Evolutionary conservation across 768 basidiomycete species (phyloP), one percentile per base, ranked within the genome.

Genomic region (Collybiopsis luxurians): DNA sequence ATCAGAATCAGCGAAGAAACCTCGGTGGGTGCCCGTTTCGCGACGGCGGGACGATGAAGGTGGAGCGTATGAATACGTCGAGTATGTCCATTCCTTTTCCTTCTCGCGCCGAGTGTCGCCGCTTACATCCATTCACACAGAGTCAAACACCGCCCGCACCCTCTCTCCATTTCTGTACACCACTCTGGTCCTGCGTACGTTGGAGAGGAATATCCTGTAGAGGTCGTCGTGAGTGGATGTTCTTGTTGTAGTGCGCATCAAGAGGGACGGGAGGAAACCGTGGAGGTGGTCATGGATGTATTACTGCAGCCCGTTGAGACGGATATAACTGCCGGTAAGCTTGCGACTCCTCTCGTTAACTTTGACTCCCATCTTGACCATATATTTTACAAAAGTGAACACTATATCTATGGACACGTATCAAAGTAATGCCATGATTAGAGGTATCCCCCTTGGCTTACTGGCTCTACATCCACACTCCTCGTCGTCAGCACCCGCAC

Each of bases 221-320:
- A 68, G 11, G 74, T 98, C 40, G 76, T 83, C 45, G 77, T 96
- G 13, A 81, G 73, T 3, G 50, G 50, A 21, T 51, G 50, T n/a
- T n/a, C 40, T 17, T 42, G 40, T 51, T 6, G 2, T 4, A 24
- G 26, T 51, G 34, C 17, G 10, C 21, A 23, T n/a, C 3, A 27
- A 30, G 47, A 48, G 26, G 28, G 27, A 17, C 1, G 9, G 2
- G 47, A 48, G 28, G 47, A 3, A 36, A 2, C 10, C 31, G 24
- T 98, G 11, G 84, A 90, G 15, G 71, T 92, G 12, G 72, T 78
- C 4, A 73, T 93, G 10, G 90, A 94, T 55, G 79, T 90, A 4
- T 75, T 96, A 56, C 70, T 98, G 31, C 92, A 92, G 53, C 94
- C 94, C 1, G 80, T 83, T 2, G 90, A 90, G 61, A 76, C 85